Base-by-base conservation (phyloP, 2,329 filamentous ascomycete genomes). In the Arthrobotrys sphaeroides region DNA sequence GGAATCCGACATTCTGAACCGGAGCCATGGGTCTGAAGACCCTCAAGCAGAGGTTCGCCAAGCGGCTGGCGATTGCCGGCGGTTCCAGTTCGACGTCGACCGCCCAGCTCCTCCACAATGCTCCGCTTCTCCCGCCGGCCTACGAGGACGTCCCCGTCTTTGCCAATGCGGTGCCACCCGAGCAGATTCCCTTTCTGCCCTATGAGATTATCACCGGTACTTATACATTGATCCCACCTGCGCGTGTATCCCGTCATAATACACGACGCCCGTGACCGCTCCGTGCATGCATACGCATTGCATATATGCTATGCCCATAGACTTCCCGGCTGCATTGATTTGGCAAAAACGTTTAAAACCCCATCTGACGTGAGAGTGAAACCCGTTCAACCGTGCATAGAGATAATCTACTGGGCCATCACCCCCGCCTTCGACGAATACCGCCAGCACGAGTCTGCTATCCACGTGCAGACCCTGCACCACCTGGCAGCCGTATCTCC, bases 381-480 rank as follows among this genome's bases (percentile, higher is more conserved):
- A 53, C 26, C n/a, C n/a, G n/a, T n/a, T n/a, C n/a, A n/a, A n/a
- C n/a, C n/a, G n/a, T 45, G 28, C 10, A 12, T 49, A 68, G 70
- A 74, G 20, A 74, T 74, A 62, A 68, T 74, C 33, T 67, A 45
- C 53, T 74, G 40, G 24, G 62, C 70, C 1, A 74, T 74, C 9
- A 64, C 47, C n/a, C 70, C 70, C 0, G 62, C 70, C 2, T 74
- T 74, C 24, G 70, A 74, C 20, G 70, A 74, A 33, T 68, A 67
- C 47, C 62, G 62, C 24, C 70, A 74, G 49, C 45, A 68, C 28
- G 62, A 68, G 1, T 74, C 70, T 9, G 42, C 70, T n/a, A 59
- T 74, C 24, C 70, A 74, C 38, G 55, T 74, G 9, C 36, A 42
- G n/a, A 74, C 70, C 6, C 47, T 74, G n/a, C 57, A 49, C 31